Conservation (phyloP, 768 basidiomycete species). For the Trametes gibbosa region DNA sequence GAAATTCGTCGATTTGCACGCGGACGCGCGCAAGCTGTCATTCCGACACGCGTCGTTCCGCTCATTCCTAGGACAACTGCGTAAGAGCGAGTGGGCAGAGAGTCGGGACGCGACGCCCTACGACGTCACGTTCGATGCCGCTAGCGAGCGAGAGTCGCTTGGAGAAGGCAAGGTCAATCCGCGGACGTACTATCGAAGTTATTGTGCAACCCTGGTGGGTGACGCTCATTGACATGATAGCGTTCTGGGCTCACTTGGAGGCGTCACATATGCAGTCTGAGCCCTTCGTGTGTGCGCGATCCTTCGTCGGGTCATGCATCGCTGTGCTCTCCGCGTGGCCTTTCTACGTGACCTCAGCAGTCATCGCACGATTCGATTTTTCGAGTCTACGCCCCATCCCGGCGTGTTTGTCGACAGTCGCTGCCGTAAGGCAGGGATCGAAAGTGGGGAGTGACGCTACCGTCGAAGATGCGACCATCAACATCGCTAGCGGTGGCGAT, state of each 20-base stretch:
- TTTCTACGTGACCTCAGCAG: constrained; percentile 29
- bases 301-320: background rate
- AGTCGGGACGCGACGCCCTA: constrained; percentile 45
- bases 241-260: background rate
- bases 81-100: constrained; percentile 49
- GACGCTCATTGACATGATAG: background rate
- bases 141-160: constrained; percentile 39
- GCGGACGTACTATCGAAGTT: constrained; percentile 43
- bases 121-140: constrained; percentile 46
- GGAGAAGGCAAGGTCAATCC: constrained; percentile 37
- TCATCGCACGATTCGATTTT: constrained; percentile 41
- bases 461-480: constrained; percentile 1
- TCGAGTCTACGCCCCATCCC: constrained; percentile 34
- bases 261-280: background rate
- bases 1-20: constrained; percentile 38
- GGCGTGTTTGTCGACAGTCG: constrained; percentile 27
- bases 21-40: constrained; percentile 41
- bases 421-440: background rate
- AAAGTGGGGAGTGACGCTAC: background rate
- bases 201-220: constrained; percentile 38
- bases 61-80: constrained; percentile 37
- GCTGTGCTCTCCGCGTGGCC: constrained; percentile 12
- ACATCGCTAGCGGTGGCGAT: background rate
- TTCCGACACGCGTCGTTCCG: constrained; percentile 36
- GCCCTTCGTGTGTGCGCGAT: background rate